These are phyloP conservation scores for Binderoboletus segoi DNA, from an alignment of 1,284 basidiomycete genomes.

Conservation along the genomic window DNA sequence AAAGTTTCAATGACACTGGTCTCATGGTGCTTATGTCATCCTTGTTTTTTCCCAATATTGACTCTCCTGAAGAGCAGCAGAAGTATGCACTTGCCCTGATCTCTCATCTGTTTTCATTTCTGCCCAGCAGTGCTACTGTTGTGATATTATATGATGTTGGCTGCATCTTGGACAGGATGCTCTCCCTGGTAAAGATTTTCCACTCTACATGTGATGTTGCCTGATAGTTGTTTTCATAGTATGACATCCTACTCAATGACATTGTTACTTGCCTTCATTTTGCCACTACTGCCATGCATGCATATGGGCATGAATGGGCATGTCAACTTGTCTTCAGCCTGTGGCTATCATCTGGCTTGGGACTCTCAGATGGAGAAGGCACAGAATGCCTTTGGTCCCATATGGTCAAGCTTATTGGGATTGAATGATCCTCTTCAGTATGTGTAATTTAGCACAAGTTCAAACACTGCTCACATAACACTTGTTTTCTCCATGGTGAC, in stretches of 20 bases:
- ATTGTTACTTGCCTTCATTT: background rate
- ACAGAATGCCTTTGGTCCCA: background rate
- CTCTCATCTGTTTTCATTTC: background rate
- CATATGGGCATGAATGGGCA: background rate
- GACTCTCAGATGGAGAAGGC: background rate
- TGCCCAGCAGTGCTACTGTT: background rate
- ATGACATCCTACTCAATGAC: background rate
- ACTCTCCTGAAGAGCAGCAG: background rate
- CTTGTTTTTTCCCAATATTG: background rate
- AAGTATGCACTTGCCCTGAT: background rate
- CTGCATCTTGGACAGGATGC: background rate
- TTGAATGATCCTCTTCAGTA: background rate
- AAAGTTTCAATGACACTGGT: background rate
- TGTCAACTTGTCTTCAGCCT: background rate
- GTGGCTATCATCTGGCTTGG: background rate
- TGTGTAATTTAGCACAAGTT: background rate
- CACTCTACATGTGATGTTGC: no score
- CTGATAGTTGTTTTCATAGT: background rate
- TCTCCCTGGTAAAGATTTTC: background rate
- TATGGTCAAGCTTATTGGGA: background rate
- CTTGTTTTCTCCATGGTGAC: no score
- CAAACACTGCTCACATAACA: no score
- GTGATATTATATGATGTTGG: background rate
- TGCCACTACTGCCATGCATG: background rate
- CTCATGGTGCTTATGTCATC: background rate